Conservation (phyloP, 2,329 filamentous ascomycete species). For the Nannizzia gypsea region DNA sequence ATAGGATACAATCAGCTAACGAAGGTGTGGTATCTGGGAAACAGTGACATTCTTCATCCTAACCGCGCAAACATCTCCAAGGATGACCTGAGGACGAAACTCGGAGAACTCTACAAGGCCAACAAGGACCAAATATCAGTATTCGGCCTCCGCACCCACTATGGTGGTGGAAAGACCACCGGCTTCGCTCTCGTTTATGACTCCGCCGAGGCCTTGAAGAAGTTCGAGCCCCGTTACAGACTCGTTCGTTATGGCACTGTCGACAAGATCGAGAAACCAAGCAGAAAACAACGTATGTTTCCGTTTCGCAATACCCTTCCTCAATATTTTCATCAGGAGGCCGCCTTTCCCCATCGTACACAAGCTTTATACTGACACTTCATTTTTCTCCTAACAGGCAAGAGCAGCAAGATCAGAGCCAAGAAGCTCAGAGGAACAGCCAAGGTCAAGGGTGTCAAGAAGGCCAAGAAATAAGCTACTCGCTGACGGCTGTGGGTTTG, state of each 20-base stretch:
- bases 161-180: conserved; percentile 98
- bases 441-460: conserved; percentile 97
- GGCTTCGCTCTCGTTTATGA: conserved; percentile 99
- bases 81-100: conserved; percentile 93
- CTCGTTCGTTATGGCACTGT: conserved; percentile 86
- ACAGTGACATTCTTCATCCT: conserved; percentile 98
- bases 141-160: conserved; percentile 97
- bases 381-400: conserved; percentile 53
- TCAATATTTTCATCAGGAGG: neutral
- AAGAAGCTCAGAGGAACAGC: conserved; percentile 97
- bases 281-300: conserved; percentile 95
- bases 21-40: neutral
- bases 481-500: conserved; percentile 8
- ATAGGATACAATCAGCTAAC: conserved; percentile 4
- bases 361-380: neutral
- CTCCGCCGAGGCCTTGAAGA: conserved; percentile 96
- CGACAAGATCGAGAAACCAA: conserved; percentile 91
- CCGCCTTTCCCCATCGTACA: neutral
- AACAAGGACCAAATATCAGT: conserved; percentile 95
- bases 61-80: conserved; percentile 97
- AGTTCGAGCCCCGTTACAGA: conserved; percentile 98
- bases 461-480: conserved; percentile 51
- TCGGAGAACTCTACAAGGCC: conserved; percentile 93
- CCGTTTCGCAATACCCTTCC: neutral
- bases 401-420: conserved; percentile 99